These are phyloP conservation scores for Colletotrichum orchidophilum DNA, from an alignment of 2,329 filamentous ascomycete genomes.

Conservation along the genomic window DNA sequence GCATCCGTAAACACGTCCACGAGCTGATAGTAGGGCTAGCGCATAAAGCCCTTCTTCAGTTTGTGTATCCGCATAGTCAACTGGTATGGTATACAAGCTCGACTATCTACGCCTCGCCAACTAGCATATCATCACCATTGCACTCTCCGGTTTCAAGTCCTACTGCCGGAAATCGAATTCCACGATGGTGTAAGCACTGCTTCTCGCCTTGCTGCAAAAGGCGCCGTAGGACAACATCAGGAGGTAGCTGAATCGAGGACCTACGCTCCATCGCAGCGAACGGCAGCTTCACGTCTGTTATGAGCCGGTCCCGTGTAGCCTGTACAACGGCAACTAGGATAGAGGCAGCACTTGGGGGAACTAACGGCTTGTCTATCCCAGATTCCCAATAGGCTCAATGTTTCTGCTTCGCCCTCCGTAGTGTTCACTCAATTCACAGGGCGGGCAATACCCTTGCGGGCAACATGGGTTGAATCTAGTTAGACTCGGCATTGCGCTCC, in stretches of 20 bases:
- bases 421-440: not conserved
- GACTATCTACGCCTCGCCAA: not conserved
- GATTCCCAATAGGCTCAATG: not conserved
- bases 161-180: not conserved
- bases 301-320: conserved; percentile 15
- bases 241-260: not conserved
- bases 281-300: not conserved
- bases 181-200: not conserved
- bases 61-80: not conserved
- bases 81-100: not conserved
- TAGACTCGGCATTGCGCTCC: conserved; percentile 34
- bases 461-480: conserved; percentile 20
- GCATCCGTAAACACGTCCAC: not conserved
- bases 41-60: not conserved
- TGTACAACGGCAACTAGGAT: not conserved
- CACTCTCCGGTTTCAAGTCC: not conserved
- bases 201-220: not conserved
- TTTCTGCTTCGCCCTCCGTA: not conserved
- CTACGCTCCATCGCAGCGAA: not conserved
- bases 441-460: conserved; percentile 6
- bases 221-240: not conserved
- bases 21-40: not conserved
- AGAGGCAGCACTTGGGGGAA: not conserved
- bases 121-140: not conserved
- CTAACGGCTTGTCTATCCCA: not conserved